phyloP scores from a whole-genome alignment of 441 rosid genomes.

The Jatropha multifida region DNA sequence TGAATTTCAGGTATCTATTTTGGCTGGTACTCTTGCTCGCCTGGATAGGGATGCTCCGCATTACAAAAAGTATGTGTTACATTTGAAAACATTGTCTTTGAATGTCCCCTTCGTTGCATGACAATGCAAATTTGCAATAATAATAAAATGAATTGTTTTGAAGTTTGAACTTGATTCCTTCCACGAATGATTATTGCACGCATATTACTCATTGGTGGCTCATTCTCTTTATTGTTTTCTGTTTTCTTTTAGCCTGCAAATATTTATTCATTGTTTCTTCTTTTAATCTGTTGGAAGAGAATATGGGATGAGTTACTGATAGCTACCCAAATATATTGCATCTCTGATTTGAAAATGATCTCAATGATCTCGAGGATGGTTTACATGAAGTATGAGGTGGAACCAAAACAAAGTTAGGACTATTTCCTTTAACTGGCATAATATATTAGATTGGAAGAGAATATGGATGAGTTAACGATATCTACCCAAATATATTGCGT shows the following conservation, averaged over 20 bases:
- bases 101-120: neutral
- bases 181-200: neutral
- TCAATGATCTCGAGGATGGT: neutral
- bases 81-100: neutral
- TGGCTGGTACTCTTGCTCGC: conserved; percentile 98
- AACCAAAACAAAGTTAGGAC: neutral
- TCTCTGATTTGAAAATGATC: neutral
- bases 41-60: conserved; percentile 98
- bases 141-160: neutral
- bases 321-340: neutral
- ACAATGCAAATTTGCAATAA: neutral
- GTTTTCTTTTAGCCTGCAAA: neutral
- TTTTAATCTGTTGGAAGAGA: neutral
- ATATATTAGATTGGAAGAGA: too few species aligned
- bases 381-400: neutral
- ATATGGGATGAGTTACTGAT: neutral
- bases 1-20: conserved; percentile 74
- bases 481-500: neutral
- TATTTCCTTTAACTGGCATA: neutral
- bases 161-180: neutral
- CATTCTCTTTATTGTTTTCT: neutral
- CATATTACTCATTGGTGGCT: neutral
- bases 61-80: conserved; percentile 64
- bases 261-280: neutral
- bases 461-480: neutral